Evolutionary conservation across 139 green algal species (phyloP), one percentile per base, ranked within the genome.

Genomic region (Micromonas pusilla): DNA sequence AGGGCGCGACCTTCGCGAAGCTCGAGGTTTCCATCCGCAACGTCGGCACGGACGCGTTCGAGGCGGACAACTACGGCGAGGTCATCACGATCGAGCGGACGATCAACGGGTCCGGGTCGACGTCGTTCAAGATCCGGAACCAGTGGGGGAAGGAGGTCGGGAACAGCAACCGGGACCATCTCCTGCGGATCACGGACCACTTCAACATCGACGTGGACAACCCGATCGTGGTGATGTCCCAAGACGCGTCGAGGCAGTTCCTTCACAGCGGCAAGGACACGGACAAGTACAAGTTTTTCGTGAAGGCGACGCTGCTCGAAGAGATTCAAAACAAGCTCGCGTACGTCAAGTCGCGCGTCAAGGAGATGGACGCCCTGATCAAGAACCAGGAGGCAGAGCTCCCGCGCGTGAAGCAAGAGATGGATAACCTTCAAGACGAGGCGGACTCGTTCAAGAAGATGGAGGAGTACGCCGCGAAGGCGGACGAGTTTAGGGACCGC

Each of bases 171-270:
- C 45, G 45, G 9, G 68, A 75, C 16, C 71, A 85, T 9, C 66
- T 85, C 57, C 26, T 77, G 25, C 32, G 52, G 25, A 68, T 84
- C n/a, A 65, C 36, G 26, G 54, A 78, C 3, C 82, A 82, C 33
- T 84, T 84, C 73, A 79, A 78, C 80, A 63, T 86, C 5, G 72
- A 87, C 26, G 83, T 88, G 19, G 39, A 77, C 21, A 88, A 88
- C 76, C 84, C 84, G 0, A 74, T 70, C 36, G 32, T 66, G 20
- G 70, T 88, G 1, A 88, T 87, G 83, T 80, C 83, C 5, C 84
- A 88, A 36, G 84, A 88, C 73, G 52, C 66, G 32, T 68, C 81
- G 32, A 37, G 83, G 9, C 28, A 84, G n/a, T 88, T 88, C 71
- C 72, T 88, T 25, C 60, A 80, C 66, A 78, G 60, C 28, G 83